Base-by-base conservation (phyloP, 345 rosid species). In the Boechera stricta region DNA sequence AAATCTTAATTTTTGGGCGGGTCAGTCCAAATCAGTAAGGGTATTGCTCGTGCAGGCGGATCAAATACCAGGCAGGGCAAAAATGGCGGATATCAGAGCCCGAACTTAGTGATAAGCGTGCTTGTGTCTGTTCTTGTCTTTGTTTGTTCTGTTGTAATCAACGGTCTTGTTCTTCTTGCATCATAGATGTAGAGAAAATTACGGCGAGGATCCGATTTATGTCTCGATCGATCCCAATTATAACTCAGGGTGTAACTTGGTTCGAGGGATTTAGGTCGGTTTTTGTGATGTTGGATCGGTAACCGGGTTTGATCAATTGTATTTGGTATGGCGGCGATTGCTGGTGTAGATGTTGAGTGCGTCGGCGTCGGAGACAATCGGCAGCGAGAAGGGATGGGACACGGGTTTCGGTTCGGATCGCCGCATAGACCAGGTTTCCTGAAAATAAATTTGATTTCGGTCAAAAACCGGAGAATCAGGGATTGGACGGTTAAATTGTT, bases 371-470 rank as follows among this genome's bases (percentile, higher is more conserved):
- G 81, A 72, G 68, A 49, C 42, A 36, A 64, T 83, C 0, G 85
- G 80, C 58, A 81, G 85, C 7, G 85, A 76, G 7, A 83, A 55
- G 82, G 81, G 64, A 84, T 82, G 1, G 79, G 80, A 75, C 97
- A 94, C 0, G 86, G 85, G 9, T 78, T 87, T 32, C 33, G 52
- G 5, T 85, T 71, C 55, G 82, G 89, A 21, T 74, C 39, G 0
- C 95, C 93, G 49, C 95, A 94, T 13, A 94, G 78, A 82, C 78
- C 85, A 84, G 83, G 65, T 92, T 92, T 0, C 95, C 97, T 4
- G 73, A 8, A 53, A 82, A 89, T n/a, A 83, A 83, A 62, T 11
- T 58, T 3, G 83, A n/a, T 44, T 85, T 75, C 71, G 95, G 69
- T 85, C 84, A 42, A 55, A 86, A 71, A 86, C 82, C 9, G 16